phyloP scores from a whole-genome alignment of 2,329 filamentous ascomycete species.

The Knufia petricola region DNA sequence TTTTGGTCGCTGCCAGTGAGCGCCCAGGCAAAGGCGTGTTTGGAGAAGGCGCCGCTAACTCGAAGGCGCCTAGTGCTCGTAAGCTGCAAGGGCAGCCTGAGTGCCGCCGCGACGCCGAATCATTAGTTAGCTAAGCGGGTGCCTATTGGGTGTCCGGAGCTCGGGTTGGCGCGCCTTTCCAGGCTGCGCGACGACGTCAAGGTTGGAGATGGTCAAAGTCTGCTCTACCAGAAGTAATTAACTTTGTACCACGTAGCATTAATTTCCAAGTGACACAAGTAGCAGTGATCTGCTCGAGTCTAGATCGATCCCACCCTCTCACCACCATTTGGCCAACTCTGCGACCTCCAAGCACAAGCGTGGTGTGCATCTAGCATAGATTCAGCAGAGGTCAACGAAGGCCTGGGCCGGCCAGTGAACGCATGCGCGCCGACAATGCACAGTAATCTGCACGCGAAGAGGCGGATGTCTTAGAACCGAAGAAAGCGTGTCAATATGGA shows the following conservation, averaged over 20 bases:
- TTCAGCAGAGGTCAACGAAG: not conserved
- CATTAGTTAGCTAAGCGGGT: not conserved
- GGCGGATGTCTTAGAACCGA: constrained; percentile 5
- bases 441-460: not conserved
- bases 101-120: no score
- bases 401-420: no score
- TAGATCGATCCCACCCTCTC: not conserved
- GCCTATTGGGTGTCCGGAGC: not conserved
- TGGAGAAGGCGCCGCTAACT: no score
- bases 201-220: not conserved
- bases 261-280: no score
- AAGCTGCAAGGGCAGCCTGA: no score
- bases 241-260: no score
- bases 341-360: not conserved
- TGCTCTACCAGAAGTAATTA: not conserved
- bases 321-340: not conserved
- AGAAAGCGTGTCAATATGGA: constrained; percentile 29
- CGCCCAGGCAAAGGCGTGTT: no score
- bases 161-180: not conserved
- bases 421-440: not conserved
- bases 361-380: no score
- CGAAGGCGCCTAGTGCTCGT: no score
- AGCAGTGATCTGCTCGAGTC: not conserved
- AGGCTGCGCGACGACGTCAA: constrained; percentile 1
- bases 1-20: no score